phyloP scores from a whole-genome alignment of 495 filamentous ascomycete genomes.

The Endocarpon pusillum region DNA sequence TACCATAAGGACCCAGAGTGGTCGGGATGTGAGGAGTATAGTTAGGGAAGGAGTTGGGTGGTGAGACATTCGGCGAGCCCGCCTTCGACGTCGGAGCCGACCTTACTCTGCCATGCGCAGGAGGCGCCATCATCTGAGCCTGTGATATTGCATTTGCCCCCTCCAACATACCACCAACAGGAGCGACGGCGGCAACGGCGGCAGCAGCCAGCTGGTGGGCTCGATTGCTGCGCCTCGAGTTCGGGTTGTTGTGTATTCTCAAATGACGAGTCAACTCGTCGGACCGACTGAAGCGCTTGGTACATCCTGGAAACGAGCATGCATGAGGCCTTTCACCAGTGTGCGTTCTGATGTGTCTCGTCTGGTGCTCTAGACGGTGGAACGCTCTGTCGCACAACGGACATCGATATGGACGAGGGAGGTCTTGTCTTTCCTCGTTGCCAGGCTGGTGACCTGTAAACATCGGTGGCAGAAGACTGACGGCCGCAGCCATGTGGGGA shows the following conservation, averaged over 20 bases:
- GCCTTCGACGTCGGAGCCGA: constrained; percentile 85
- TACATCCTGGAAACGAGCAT: constrained; percentile 87
- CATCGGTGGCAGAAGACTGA: constrained; percentile 46
- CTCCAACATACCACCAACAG: constrained; percentile 29
- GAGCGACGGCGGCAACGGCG: constrained; percentile 30
- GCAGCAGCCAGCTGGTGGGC: constrained; percentile 45
- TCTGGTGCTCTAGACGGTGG: constrained; percentile 96
- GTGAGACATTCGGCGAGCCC: constrained; percentile 87
- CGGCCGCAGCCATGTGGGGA: constrained; percentile 48
- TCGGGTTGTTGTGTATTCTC: constrained; percentile 97
- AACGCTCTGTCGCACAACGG: constrained; percentile 97
- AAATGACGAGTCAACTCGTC: constrained; percentile 95
- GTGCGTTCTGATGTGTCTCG: constrained; percentile 90
- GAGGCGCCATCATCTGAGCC: constrained; percentile 64
- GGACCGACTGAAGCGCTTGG: constrained; percentile 91
- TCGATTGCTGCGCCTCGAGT: constrained; percentile 88
- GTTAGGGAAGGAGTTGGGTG: constrained; percentile 72
- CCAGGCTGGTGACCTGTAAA: constrained; percentile 49
- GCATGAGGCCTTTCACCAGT: constrained; percentile 97
- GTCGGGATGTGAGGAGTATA: constrained; percentile 51
- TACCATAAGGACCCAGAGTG: constrained; percentile 46
- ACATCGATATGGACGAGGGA: constrained; percentile 95
- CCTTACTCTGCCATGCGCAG: constrained; percentile 50
- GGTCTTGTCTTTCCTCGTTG: constrained; percentile 50
- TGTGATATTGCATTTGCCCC: constrained; percentile 33